Conservation (phyloP, 176 grass and related monocot species). For the Olyra latifolia region DNA sequence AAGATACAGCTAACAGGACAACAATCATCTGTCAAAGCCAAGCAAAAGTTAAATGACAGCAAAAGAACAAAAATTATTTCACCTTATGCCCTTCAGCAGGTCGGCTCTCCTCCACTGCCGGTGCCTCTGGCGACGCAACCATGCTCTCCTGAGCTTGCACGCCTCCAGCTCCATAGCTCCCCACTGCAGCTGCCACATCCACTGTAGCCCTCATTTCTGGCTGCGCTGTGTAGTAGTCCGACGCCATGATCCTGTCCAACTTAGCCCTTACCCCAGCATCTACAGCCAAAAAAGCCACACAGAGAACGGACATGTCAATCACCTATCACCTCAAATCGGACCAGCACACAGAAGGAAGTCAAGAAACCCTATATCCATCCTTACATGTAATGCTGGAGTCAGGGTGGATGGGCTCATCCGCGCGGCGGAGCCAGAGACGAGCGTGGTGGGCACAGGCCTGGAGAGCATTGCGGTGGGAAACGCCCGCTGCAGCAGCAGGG, state of each 20-base stretch:
- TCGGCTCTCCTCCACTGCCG: conserved; percentile 25
- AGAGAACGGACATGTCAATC: background rate
- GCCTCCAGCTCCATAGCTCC: conserved; percentile 41
- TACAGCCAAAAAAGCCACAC: conserved; percentile 16
- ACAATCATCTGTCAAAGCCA: background rate
- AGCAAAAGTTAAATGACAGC: background rate
- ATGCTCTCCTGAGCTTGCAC: conserved; percentile 39
- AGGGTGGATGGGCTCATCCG: conserved; percentile 65
- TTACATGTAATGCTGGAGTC: conserved; percentile 64
- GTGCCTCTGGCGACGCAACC: conserved; percentile 30
- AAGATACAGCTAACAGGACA: background rate
- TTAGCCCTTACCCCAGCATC: conserved; percentile 87
- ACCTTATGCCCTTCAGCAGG: conserved; percentile 41
- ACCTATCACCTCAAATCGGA: background rate
- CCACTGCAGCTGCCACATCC: conserved; percentile 72
- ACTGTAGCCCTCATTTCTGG: conserved; percentile 61
- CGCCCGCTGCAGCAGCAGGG: conserved; percentile 50
- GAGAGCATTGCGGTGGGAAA: conserved; percentile 82
- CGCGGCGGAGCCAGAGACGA: conserved; percentile 56
- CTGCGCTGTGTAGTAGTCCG: conserved; percentile 73
- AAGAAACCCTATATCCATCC: background rate
- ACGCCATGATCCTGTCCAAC: conserved; percentile 82
- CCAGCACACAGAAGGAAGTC: background rate
- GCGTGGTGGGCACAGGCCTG: conserved; percentile 70
- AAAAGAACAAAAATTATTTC: conserved; percentile 20